A percentile compares a stretch with the other conserved stretches of the same genome.
phyloP scores from a whole-genome alignment of 2,329 filamentous ascomycete species.

The Monosporascus sp. region DNA sequence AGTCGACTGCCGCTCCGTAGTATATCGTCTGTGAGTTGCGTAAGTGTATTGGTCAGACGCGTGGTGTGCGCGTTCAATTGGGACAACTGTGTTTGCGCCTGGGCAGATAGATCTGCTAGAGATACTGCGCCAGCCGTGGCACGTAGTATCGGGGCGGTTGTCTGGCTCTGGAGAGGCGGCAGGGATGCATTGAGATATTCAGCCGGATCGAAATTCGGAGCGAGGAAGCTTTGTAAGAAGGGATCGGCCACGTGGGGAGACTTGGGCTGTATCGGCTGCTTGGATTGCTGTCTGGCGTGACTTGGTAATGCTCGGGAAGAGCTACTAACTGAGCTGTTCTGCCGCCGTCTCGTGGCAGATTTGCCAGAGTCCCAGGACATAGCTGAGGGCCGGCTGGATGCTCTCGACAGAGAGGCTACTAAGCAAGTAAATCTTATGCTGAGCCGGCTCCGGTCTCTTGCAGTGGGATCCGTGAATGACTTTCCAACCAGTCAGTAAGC shows the following conservation, averaged over 20 bases:
- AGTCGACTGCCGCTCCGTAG: conserved; percentile 80
- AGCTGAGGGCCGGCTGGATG: background rate
- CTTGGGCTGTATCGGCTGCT: conserved; percentile 39
- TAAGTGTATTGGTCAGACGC: conserved; percentile 73
- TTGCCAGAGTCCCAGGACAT: conserved; percentile 37
- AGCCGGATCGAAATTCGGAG: conserved; percentile 73
- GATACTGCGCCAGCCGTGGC: conserved; percentile 43
- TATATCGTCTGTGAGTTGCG: conserved; percentile 91
- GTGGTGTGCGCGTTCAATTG: conserved; percentile 87
- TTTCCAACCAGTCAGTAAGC: too few relatives aligned
- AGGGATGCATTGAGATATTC: conserved; percentile 79
- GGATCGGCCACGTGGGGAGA: conserved; percentile 66
- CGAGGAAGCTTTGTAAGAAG: conserved; percentile 69
- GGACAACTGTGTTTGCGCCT: conserved; percentile 79
- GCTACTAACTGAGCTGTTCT: conserved; percentile 37
- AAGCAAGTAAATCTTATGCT: background rate
- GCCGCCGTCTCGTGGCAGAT: conserved; percentile 36
- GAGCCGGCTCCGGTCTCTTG: too few relatives aligned
- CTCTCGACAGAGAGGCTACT: background rate
- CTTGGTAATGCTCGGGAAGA: conserved; percentile 33
- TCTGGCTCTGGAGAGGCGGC: conserved; percentile 56
- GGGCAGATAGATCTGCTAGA: conserved; percentile 71
- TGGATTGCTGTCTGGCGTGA: conserved; percentile 36
- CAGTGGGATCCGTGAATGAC: too few relatives aligned
- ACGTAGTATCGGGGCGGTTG: conserved; percentile 20